Conservation (phyloP, 2,329 filamentous ascomycete genomes). For the Rhynchosporium graminicola region DNA sequence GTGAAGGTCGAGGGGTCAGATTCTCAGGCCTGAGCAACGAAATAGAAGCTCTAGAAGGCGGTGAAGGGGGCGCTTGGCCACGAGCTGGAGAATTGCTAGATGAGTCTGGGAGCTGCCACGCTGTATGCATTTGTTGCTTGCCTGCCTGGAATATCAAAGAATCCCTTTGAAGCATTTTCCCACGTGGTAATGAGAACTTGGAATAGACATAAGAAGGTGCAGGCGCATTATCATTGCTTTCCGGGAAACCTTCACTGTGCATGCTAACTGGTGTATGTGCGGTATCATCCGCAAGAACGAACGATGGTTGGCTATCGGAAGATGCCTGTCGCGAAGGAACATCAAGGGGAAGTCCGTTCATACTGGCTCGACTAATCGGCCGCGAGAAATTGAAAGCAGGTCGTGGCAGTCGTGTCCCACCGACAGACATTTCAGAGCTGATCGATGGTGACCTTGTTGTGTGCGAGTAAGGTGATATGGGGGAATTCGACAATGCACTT, state of each 20-base stretch:
- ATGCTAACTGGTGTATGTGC: conserved; percentile 72
- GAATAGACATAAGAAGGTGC: conserved; percentile 82
- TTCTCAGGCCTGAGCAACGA: conserved; percentile 44
- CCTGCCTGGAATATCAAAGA: conserved; percentile 60
- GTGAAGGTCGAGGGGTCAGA: conserved; percentile 46
- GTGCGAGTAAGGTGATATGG: conserved; percentile 62
- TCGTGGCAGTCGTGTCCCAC: conserved; percentile 58
- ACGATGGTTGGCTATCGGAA: conserved; percentile 64
- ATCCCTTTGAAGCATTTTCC: conserved; percentile 73
- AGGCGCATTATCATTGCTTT: conserved; percentile 51
- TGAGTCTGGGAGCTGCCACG: conserved; percentile 60
- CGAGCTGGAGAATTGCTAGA: conserved; percentile 48
- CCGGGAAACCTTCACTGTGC: conserved; percentile 67
- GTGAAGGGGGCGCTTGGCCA: conserved; percentile 58
- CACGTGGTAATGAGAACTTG: conserved; percentile 80
- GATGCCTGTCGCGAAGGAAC: conserved; percentile 62
- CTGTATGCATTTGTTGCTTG: conserved; percentile 54
- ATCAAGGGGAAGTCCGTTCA: conserved; percentile 50
- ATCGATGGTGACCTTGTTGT: conserved; percentile 78
- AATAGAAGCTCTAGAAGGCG: conserved; percentile 61
- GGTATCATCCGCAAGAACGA: conserved; percentile 64
- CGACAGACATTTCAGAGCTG: conserved; percentile 75
- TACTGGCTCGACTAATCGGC: conserved; percentile 75
- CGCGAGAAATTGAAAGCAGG: conserved; percentile 93
- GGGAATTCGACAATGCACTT: conserved; percentile 63